Evolutionary conservation across 148 eudicot genomes (phyloP).

Genomic region (Vaccinium macrocarpon): DNA sequence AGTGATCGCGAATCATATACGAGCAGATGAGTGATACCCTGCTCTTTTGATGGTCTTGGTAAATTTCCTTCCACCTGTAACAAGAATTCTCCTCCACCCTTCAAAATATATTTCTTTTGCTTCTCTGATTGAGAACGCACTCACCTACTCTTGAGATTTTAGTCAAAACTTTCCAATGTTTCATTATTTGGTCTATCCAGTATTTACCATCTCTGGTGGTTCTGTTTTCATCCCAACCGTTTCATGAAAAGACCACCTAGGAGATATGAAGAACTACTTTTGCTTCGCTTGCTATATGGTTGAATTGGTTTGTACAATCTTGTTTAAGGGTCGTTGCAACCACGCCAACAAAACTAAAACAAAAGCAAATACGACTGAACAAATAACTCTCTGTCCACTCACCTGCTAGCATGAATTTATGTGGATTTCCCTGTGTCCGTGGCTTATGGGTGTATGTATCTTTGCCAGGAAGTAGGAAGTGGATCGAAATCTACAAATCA

Average conservation of each 20-base stretch:
- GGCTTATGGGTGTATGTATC: slow-evolving; percentile 2
- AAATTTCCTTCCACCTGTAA: background rate
- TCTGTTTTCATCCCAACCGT: background rate
- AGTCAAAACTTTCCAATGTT: background rate
- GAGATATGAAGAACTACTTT: background rate
- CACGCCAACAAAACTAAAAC: background rate
- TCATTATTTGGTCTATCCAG: background rate
- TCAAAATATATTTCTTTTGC: background rate
- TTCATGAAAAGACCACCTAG: background rate
- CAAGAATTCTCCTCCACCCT: background rate
- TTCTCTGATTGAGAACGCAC: background rate
- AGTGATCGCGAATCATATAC: background rate
- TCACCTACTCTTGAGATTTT: background rate
- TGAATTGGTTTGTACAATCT: background rate
- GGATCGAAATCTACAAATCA: background rate
- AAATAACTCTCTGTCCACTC: background rate
- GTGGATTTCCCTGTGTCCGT: background rate
- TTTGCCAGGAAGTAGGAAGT: slow-evolving; percentile 16
- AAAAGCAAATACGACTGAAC: background rate
- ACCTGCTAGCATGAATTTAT: background rate
- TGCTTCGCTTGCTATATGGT: background rate
- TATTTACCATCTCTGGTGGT: background rate
- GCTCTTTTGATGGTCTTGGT: background rate
- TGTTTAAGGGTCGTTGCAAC: background rate
- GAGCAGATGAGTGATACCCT: background rate